Conservation (phyloP, 441 rosid species). For the Populus tomentosa region DNA sequence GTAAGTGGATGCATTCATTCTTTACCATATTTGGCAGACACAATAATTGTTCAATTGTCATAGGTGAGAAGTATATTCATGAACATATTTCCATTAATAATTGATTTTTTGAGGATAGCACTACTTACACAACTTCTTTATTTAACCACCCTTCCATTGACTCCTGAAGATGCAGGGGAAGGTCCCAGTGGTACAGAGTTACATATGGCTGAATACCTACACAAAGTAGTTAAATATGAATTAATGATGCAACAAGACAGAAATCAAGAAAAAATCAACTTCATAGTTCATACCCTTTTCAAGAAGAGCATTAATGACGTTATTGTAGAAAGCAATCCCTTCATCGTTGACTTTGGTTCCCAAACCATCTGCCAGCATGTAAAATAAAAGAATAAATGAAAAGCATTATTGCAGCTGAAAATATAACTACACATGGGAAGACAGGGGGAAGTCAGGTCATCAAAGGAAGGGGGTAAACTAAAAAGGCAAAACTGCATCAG, state of each 20-base stretch:
- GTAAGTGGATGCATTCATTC: neutral
- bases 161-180: slow-evolving; percentile 82
- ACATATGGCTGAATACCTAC: slow-evolving; percentile 75
- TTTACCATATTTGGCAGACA: neutral
- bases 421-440: neutral
- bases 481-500: neutral
- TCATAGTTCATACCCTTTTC: slow-evolving; percentile 52
- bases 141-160: slow-evolving; percentile 78
- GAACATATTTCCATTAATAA: neutral
- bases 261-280: slow-evolving; percentile 11
- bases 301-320: slow-evolving; percentile 71
- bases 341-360: slow-evolving; percentile 70
- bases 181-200: slow-evolving; percentile 97
- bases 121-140: slow-evolving; percentile 72
- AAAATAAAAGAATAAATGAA: neutral
- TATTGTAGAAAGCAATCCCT: slow-evolving; percentile 79
- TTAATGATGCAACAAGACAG: slow-evolving; percentile 12
- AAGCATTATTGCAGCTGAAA: neutral
- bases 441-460: neutral
- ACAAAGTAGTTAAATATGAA: slow-evolving; percentile 15
- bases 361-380: slow-evolving; percentile 59
- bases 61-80: neutral
- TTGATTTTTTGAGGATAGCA: neutral
- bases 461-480: neutral
- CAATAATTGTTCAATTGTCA: neutral